These are phyloP conservation scores for Millerozyma acaciae DNA, from an alignment of 805 yeast genomes.

Conservation along the genomic window DNA sequence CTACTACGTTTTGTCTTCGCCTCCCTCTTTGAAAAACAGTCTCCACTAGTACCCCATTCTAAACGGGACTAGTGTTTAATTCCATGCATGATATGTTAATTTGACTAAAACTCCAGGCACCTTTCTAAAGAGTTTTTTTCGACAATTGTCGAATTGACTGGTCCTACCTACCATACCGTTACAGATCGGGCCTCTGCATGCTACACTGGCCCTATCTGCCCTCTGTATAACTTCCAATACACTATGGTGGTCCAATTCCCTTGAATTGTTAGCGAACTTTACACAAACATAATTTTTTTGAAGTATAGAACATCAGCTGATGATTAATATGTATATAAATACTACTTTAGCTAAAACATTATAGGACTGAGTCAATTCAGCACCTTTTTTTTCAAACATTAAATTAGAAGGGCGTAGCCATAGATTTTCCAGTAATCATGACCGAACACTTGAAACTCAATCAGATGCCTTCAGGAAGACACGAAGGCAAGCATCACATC, in stretches of 20 bases:
- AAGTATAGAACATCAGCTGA: background rate
- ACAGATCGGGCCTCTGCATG: too few relatives aligned
- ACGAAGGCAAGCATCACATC: conserved; percentile 66
- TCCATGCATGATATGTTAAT: too few relatives aligned
- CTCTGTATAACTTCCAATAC: too few relatives aligned
- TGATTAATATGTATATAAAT: background rate
- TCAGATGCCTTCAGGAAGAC: conserved; percentile 44
- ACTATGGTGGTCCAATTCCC: too few relatives aligned
- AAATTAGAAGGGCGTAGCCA: too few relatives aligned
- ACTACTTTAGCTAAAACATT: background rate
- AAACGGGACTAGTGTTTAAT: background rate
- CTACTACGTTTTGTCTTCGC: background rate
- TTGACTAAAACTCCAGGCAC: too few relatives aligned
- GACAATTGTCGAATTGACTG: too few relatives aligned
- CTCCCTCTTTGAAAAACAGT: background rate
- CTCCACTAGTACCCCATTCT: background rate
- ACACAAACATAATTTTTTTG: conserved; percentile 1
- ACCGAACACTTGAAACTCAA: conserved; percentile 29
- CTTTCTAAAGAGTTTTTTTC: too few relatives aligned
- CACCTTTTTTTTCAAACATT: too few relatives aligned
- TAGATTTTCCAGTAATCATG: conserved; percentile 15
- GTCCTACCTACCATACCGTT: too few relatives aligned
- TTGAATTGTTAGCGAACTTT: too few relatives aligned
- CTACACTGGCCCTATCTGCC: too few relatives aligned
- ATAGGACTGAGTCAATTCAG: background rate